Evolutionary conservation across 306 rosid species (phyloP).

Genomic region (Calophaca sinica): DNA sequence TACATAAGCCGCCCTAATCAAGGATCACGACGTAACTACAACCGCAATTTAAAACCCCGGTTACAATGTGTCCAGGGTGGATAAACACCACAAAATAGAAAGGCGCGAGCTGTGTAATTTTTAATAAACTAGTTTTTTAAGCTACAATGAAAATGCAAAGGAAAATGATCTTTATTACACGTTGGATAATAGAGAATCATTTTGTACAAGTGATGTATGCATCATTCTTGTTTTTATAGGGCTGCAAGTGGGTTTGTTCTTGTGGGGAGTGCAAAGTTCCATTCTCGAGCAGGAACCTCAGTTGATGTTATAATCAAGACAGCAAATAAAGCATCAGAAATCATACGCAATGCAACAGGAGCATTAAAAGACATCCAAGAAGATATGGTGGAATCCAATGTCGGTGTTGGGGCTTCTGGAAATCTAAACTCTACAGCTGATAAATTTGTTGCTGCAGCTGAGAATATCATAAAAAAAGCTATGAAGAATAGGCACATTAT

Average conservation of each 20-base stretch:
- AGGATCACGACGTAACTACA: no score
- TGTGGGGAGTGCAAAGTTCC: slow-evolving; percentile 62
- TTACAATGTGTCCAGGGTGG: no score
- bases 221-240: slow-evolving; percentile 47
- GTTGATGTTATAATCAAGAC: slow-evolving; percentile 64
- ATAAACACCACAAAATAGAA: no score
- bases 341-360: slow-evolving; percentile 63
- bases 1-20: no score
- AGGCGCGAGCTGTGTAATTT: no score
- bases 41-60: no score
- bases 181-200: slow-evolving; percentile 27
- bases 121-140: background rate
- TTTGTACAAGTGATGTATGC: background rate
- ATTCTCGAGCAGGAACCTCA: slow-evolving; percentile 57
- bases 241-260: slow-evolving; percentile 66
- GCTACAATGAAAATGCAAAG: background rate
- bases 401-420: slow-evolving; percentile 25
- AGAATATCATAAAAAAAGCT: slow-evolving; percentile 56
- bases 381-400: slow-evolving; percentile 39
- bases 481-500: slow-evolving; percentile 52
- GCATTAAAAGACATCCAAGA: slow-evolving; percentile 52
- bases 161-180: background rate
- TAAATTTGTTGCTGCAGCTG: slow-evolving; percentile 56
- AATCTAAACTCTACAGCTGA: slow-evolving; percentile 55
- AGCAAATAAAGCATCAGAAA: slow-evolving; percentile 67